phyloP scores from a whole-genome alignment of 805 yeast genomes.

The Ogataea trehalophila region DNA sequence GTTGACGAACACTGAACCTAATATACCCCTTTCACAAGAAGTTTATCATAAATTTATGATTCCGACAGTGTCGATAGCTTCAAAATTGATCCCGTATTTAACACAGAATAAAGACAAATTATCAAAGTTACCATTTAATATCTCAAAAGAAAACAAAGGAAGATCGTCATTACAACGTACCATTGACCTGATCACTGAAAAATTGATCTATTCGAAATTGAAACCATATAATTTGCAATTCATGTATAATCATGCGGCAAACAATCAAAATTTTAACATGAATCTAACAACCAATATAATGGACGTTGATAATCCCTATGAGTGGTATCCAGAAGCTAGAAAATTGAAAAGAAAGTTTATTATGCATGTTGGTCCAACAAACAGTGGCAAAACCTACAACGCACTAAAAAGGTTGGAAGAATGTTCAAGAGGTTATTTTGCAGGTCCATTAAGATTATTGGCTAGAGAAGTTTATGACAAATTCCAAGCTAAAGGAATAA shows the following conservation, averaged over 20 bases:
- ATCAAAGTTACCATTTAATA: conserved; percentile 7
- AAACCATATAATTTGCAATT: conserved; percentile 27
- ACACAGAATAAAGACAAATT: conserved; percentile 7
- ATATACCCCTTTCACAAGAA: conserved; percentile 6
- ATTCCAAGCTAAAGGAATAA: conserved; percentile 57
- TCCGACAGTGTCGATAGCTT: conserved; percentile 11
- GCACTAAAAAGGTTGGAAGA: conserved; percentile 66
- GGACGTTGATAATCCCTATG: conserved; percentile 56
- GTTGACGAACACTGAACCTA: neutral
- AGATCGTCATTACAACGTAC: conserved; percentile 10
- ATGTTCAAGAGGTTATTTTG: conserved; percentile 78
- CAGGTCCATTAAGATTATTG: conserved; percentile 87
- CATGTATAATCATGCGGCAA: conserved; percentile 25
- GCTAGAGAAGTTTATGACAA: conserved; percentile 91
- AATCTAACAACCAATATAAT: conserved; percentile 31
- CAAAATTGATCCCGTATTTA: conserved; percentile 10
- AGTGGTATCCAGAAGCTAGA: conserved; percentile 85
- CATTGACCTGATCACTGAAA: conserved; percentile 23
- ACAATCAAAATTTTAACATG: conserved; percentile 30
- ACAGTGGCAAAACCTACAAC: conserved; percentile 88
- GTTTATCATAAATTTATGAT: conserved; percentile 3
- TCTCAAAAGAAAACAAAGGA: neutral
- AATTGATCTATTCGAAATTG: conserved; percentile 24
- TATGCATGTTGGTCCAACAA: conserved; percentile 98
- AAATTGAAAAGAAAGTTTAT: conserved; percentile 69